Conservation (phyloP, 1,284 basidiomycete species). For the Tilletiaria anomala region DNA sequence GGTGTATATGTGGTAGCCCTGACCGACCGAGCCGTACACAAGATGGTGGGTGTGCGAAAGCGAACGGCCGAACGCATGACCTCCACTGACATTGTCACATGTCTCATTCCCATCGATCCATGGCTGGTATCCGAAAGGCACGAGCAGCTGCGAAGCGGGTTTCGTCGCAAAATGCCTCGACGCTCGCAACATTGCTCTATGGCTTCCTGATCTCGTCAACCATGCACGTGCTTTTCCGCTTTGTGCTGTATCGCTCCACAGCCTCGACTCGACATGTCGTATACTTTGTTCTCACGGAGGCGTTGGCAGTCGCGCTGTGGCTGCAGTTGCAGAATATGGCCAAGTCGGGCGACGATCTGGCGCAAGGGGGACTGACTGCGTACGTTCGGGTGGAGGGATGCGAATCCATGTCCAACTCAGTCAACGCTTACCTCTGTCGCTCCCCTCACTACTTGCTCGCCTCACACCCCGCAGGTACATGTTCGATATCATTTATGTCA, state of each 20-base stretch:
- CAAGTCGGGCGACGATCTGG: slow-evolving; percentile 29
- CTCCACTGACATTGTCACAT: too few relatives aligned
- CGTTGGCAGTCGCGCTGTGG: slow-evolving; percentile 25
- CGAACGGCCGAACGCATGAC: too few relatives aligned
- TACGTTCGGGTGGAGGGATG: too few relatives aligned
- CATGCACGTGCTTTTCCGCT: slow-evolving; percentile 19
- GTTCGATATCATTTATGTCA: slow-evolving; percentile 41
- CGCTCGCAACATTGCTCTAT: slow-evolving; percentile 16
- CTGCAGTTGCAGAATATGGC: slow-evolving; percentile 35
- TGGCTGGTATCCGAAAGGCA: too few relatives aligned
- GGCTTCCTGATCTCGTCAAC: slow-evolving; percentile 32
- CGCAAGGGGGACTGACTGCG: slow-evolving; percentile 34
- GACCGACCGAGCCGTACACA: too few relatives aligned
- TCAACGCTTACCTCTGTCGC: too few relatives aligned
- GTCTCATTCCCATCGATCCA: too few relatives aligned
- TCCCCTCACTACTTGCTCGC: too few relatives aligned
- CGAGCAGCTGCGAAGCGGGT: not conserved
- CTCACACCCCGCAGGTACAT: too few relatives aligned
- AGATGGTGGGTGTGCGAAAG: too few relatives aligned
- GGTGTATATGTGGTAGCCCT: too few relatives aligned
- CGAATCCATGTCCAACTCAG: too few relatives aligned
- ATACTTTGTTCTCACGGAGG: slow-evolving; percentile 27
- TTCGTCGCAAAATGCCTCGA: slow-evolving; percentile 3
- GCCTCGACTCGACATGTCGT: slow-evolving; percentile 5
- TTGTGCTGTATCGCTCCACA: slow-evolving; percentile 13